These are phyloP conservation scores for Pontederia paniculata DNA, from an alignment of 176 grass and related monocot genomes.

Conservation along the genomic window DNA sequence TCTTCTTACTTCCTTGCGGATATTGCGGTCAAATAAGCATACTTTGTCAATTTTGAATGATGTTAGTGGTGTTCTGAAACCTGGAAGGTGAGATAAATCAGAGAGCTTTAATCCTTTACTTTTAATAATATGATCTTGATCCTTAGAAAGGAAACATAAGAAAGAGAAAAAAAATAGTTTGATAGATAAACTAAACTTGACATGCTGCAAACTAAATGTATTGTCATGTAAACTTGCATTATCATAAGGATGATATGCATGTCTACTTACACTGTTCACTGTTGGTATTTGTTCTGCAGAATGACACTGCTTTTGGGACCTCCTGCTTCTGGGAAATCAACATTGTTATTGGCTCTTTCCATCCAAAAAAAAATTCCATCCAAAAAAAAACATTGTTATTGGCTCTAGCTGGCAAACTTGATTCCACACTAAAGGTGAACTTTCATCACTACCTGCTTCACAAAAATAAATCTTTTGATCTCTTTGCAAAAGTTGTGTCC, in stretches of 20 bases:
- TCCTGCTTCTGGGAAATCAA: conserved; percentile 64
- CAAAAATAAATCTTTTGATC: too few relatives aligned
- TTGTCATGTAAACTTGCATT: too few relatives aligned
- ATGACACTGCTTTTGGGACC: conserved; percentile 74
- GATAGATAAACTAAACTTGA: too few relatives aligned
- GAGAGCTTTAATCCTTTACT: background rate
- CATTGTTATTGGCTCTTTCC: conserved; percentile 41
- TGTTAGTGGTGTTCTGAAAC: conserved; percentile 39
- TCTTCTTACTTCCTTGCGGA: conserved; percentile 29
- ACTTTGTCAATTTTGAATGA: conserved; percentile 51
- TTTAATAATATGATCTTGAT: background rate
- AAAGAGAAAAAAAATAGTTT: too few relatives aligned
- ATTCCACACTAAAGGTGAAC: conserved; percentile 49
- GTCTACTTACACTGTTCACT: background rate
- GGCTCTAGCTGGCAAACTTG: conserved; percentile 55
- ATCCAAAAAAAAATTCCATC: too few relatives aligned
- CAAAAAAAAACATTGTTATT: too few relatives aligned
- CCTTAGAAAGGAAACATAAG: too few relatives aligned
- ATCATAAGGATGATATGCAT: background rate
- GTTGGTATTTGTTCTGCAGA: conserved; percentile 16
- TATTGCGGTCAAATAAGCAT: conserved; percentile 30
- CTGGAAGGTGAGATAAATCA: conserved; percentile 41
- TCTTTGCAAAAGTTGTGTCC: too few relatives aligned
- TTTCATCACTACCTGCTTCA: background rate
- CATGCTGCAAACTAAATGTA: too few relatives aligned